Evolutionary conservation across 371 early-diverging fungal genomes (phyloP).

Genomic region (Phascolomyces articulosus): DNA sequence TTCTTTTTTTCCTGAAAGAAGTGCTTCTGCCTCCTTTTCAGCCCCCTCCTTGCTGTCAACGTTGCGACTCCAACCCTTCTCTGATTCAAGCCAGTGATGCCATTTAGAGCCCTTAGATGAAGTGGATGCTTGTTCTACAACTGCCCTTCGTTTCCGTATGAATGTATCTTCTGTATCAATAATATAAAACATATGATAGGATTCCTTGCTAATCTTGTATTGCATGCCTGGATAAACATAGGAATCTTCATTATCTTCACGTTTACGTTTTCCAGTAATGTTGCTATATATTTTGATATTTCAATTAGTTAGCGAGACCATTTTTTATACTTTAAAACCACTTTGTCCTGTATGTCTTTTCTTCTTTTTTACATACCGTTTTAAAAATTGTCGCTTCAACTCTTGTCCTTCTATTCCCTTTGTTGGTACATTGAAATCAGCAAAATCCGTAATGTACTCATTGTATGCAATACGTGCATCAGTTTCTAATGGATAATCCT

Average conservation of each 20-base stretch:
- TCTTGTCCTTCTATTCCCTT: conserved; percentile 57
- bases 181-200: conserved; percentile 55
- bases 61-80: conserved; percentile 19
- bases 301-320: too few relatives aligned
- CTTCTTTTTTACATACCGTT: conserved; percentile 34
- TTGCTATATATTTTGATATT: conserved; percentile 5
- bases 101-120: conserved; percentile 10
- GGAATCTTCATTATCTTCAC: conserved; percentile 25
- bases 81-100: conserved; percentile 21
- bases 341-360: too few relatives aligned
- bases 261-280: conserved; percentile 21
- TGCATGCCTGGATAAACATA: conserved; percentile 41
- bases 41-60: conserved; percentile 15
- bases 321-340: too few relatives aligned
- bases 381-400: conserved; percentile 62
- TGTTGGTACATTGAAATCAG: conserved; percentile 66
- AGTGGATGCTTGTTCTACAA: not conserved
- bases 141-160: conserved; percentile 22
- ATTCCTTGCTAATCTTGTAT: conserved; percentile 48
- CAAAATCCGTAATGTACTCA: conserved; percentile 85
- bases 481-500: conserved; percentile 58
- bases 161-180: conserved; percentile 50
- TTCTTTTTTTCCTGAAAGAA: not conserved
- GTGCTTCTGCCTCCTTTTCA: conserved; percentile 13
- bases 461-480: conserved; percentile 84